Percentiles rank a stretch among this genome's conserved stretches.
phyloP scores from a whole-genome alignment of 176 grass and related monocot species.

The Dactylis glomerata region DNA sequence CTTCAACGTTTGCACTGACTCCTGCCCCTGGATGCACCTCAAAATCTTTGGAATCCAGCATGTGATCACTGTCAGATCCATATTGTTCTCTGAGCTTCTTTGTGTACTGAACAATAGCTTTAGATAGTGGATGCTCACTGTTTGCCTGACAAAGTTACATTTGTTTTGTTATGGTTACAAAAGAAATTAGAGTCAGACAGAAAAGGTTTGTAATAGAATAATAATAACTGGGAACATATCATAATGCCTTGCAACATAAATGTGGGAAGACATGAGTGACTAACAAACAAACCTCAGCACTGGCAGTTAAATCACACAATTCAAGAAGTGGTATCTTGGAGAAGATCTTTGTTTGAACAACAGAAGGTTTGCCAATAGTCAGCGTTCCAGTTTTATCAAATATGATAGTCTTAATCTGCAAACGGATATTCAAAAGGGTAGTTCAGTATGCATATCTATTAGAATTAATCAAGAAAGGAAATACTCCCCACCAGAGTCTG shows the following conservation, averaged over 20 bases:
- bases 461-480: conserved; percentile 1
- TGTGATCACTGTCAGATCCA: conserved; percentile 52
- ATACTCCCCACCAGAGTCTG: background rate
- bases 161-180: conserved; percentile 1
- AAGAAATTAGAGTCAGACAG: background rate
- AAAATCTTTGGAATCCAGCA: conserved; percentile 73
- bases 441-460: conserved; percentile 2
- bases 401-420: conserved; percentile 81
- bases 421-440: background rate
- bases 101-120: conserved; percentile 75
- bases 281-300: conserved; percentile 70
- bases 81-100: conserved; percentile 84
- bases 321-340: conserved; percentile 72
- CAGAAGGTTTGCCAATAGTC: conserved; percentile 86
- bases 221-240: background rate
- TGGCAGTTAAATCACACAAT: conserved; percentile 77
- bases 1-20: conserved; percentile 69
- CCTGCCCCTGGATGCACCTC: conserved; percentile 86
- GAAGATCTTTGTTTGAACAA: conserved; percentile 84
- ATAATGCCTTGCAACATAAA: background rate
- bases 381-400: conserved; percentile 99
- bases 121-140: conserved; percentile 95
- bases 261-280: background rate
- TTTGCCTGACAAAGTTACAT: conserved; percentile 52
- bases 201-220: background rate